These are phyloP conservation scores for Raddia distichophylla DNA, from an alignment of 176 grass and related monocot genomes.

Conservation along the genomic window DNA sequence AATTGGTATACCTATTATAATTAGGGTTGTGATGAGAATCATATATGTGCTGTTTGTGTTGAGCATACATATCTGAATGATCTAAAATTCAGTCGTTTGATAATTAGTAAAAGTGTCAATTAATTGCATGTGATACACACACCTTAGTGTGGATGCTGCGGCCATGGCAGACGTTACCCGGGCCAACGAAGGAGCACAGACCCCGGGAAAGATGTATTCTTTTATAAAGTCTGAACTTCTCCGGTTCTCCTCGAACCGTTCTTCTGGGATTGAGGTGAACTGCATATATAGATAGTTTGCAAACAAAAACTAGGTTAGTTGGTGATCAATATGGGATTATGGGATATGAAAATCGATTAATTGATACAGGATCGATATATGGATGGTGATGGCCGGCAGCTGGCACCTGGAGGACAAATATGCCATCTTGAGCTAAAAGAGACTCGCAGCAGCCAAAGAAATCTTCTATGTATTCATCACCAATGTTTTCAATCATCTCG, in stretches of 20 bases:
- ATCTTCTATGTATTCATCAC: conserved; percentile 67
- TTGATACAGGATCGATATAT: no score
- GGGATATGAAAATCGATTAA: no score
- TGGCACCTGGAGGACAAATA: conserved; percentile 76
- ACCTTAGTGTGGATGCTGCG: conserved; percentile 69
- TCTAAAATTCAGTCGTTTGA: no score
- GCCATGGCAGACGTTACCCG: conserved; percentile 78
- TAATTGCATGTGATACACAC: no score
- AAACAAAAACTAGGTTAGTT: no score
- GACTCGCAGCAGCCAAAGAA: conserved; percentile 84
- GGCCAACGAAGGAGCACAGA: conserved; percentile 65
- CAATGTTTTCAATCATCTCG: conserved; percentile 75
- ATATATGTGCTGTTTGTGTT: no score
- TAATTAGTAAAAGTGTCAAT: no score
- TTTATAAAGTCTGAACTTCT: conserved; percentile 86
- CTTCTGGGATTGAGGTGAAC: conserved; percentile 82
- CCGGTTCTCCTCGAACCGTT: conserved; percentile 75
- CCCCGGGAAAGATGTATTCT: conserved; percentile 89
- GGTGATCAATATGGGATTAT: no score
- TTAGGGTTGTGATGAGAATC: no score
- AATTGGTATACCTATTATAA: no score
- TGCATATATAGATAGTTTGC: conserved; percentile 8
- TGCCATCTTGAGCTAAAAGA: conserved; percentile 63
- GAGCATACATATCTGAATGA: no score
- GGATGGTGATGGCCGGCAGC: no score